Percentiles rank a stretch among this genome's conserved stretches.
Evolutionary conservation across 2,329 filamentous ascomycete genomes (phyloP).

Genomic region (Nigrospora sphaerica): DNA sequence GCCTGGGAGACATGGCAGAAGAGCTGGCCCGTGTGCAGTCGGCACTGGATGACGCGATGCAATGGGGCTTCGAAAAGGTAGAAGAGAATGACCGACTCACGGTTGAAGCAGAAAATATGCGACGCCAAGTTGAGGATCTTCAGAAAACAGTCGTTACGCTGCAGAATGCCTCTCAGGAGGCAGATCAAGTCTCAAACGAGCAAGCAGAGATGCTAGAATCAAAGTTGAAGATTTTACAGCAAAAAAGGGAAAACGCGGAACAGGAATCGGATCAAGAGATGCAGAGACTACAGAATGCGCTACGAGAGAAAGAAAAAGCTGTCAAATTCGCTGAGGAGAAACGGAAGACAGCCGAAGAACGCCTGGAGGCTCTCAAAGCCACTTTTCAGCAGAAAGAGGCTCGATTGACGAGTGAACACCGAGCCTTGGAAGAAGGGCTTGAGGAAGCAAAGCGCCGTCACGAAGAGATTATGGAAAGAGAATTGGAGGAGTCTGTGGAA

Average conservation of each 20-base stretch:
- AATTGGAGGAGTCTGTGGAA: neutral
- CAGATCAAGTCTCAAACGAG: neutral
- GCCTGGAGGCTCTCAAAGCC: no score
- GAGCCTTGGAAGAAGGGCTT: no score
- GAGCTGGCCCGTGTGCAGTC: neutral
- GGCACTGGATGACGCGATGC: neutral
- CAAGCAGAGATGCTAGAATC: neutral
- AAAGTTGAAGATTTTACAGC: neutral
- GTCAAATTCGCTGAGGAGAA: no score
- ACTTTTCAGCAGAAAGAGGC: no score
- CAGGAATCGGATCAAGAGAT: no score
- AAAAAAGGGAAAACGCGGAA: no score
- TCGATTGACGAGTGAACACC: no score
- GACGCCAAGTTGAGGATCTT: neutral
- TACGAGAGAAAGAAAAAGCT: no score
- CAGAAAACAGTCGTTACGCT: neutral
- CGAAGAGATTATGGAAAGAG: neutral
- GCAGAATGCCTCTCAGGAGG: neutral
- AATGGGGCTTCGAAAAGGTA: neutral
- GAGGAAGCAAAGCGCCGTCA: neutral
- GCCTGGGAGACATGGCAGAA: neutral
- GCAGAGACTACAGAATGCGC: no score
- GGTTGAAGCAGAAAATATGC: neutral
- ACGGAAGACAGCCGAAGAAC: no score
- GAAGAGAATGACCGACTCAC: neutral